Evolutionary conservation across 2,329 filamentous ascomycete genomes (phyloP).

Genomic region (Ophiocordyceps australis): DNA sequence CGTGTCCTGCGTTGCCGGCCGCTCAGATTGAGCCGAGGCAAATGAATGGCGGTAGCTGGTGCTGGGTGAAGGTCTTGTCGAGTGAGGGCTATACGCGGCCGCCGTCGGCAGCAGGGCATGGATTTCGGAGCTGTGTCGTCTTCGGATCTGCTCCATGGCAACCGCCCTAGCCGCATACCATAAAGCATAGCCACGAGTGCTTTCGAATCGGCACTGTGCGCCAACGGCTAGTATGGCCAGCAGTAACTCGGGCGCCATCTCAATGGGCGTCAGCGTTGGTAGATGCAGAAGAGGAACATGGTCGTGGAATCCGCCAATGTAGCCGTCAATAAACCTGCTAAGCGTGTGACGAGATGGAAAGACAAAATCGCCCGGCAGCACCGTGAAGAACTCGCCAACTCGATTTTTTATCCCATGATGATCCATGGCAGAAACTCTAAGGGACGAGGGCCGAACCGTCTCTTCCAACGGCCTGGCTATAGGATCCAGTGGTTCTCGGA

Average conservation of each 20-base stretch:
- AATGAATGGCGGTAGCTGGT: slow-evolving; percentile 39
- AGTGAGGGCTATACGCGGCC: slow-evolving; percentile 40
- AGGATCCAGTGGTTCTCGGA: slow-evolving; percentile 18
- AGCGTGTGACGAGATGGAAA: slow-evolving; percentile 53
- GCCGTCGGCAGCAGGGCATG: slow-evolving; percentile 36
- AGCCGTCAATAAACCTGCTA: slow-evolving; percentile 51
- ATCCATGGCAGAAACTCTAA: slow-evolving; percentile 35
- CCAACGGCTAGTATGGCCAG: slow-evolving; percentile 50
- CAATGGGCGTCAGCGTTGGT: slow-evolving; percentile 42
- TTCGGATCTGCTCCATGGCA: slow-evolving; percentile 37
- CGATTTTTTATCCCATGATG: slow-evolving; percentile 37
- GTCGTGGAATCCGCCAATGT: slow-evolving; percentile 47
- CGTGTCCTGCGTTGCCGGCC: slow-evolving; percentile 37
- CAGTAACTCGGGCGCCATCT: slow-evolving; percentile 49
- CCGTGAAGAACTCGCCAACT: slow-evolving; percentile 41
- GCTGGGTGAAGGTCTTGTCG: slow-evolving; percentile 38
- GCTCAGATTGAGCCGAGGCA: slow-evolving; percentile 36
- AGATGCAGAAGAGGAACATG: slow-evolving; percentile 45
- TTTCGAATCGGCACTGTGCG: slow-evolving; percentile 47
- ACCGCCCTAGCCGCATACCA: slow-evolving; percentile 44
- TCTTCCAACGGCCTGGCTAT: slow-evolving; percentile 11
- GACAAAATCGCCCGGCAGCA: slow-evolving; percentile 43
- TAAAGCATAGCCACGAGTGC: slow-evolving; percentile 35
- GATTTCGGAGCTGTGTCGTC: slow-evolving; percentile 36
- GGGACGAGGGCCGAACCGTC: slow-evolving; percentile 11